Percentiles rank a stretch among this genome's conserved stretches.
phyloP scores from a whole-genome alignment of 225 moss, liverwort and hornwort genomes.

The Physcomitrellopsis africana region DNA sequence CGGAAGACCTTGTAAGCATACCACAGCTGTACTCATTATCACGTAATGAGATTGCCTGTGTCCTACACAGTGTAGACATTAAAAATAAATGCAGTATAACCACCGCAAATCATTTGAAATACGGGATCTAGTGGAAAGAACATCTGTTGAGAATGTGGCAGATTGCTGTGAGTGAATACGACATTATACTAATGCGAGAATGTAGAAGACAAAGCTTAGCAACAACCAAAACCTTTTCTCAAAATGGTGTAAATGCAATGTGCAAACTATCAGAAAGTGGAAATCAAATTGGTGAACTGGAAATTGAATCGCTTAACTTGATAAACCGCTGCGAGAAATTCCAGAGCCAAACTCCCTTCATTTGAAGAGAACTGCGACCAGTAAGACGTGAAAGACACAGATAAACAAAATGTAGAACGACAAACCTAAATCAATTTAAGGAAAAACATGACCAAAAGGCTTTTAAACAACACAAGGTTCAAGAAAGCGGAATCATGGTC shows the following conservation, averaged over 20 bases:
- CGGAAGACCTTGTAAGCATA: slow-evolving; percentile 69
- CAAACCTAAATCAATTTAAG: slow-evolving; percentile 64
- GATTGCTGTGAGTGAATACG: not conserved
- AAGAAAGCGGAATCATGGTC: slow-evolving; percentile 67
- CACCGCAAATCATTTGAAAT: slow-evolving; percentile 57
- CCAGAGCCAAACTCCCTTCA: not conserved
- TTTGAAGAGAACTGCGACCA: not conserved
- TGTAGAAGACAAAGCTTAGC: not conserved
- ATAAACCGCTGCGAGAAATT: no score
- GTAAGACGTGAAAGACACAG: not conserved
- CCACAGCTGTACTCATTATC: slow-evolving; percentile 37
- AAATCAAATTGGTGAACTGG: no score
- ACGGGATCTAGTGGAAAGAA: slow-evolving; percentile 59
- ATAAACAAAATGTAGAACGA: not conserved
- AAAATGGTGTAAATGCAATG: no score
- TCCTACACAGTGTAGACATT: slow-evolving; percentile 58
- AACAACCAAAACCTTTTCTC: no score
- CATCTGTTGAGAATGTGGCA: slow-evolving; percentile 25
- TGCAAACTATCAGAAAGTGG: no score
- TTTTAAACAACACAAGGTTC: slow-evolving; percentile 56
- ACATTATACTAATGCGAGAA: not conserved
- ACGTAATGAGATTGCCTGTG: slow-evolving; percentile 54
- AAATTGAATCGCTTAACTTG: no score
- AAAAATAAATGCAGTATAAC: slow-evolving; percentile 55
- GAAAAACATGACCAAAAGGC: slow-evolving; percentile 44